phyloP scores from a whole-genome alignment of 768 basidiomycete species.

The Coprinopsis cinerea region DNA sequence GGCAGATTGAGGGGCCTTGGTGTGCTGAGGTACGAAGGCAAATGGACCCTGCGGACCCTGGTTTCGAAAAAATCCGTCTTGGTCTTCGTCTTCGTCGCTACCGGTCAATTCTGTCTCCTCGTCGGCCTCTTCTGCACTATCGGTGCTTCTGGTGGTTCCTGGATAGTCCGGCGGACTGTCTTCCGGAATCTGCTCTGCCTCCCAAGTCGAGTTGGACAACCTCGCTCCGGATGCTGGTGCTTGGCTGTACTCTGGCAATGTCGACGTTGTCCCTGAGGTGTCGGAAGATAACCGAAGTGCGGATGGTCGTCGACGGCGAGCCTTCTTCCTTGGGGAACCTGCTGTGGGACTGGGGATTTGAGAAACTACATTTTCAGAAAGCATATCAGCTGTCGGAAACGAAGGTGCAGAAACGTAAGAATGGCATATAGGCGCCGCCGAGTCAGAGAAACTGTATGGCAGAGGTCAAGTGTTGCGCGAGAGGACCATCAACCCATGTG shows the following conservation, averaged over 20 bases:
- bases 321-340: neutral
- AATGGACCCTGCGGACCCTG: conserved; percentile 1
- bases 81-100: conserved; percentile 47
- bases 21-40: conserved; percentile 19
- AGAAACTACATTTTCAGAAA: conserved; percentile 3
- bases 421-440: conserved; percentile 1
- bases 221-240: conserved; percentile 1
- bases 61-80: conserved; percentile 34
- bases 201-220: conserved; percentile 4
- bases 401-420: neutral
- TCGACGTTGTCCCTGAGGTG: conserved; percentile 57
- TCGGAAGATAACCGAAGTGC: conserved; percentile 13
- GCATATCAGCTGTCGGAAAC: neutral
- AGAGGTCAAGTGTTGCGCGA: neutral
- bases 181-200: conserved; percentile 27
- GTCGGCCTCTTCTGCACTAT: conserved; percentile 73
- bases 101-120: conserved; percentile 45
- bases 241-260: conserved; percentile 58
- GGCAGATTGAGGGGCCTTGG: conserved; percentile 9
- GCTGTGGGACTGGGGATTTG: neutral
- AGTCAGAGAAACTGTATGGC: too few species aligned
- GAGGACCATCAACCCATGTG: neutral
- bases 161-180: conserved; percentile 67
- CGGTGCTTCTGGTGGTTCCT: conserved; percentile 28
- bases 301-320: neutral